These are phyloP conservation scores for Silene uniflora DNA, from an alignment of 148 eudicot species.

Conservation along the genomic window DNA sequence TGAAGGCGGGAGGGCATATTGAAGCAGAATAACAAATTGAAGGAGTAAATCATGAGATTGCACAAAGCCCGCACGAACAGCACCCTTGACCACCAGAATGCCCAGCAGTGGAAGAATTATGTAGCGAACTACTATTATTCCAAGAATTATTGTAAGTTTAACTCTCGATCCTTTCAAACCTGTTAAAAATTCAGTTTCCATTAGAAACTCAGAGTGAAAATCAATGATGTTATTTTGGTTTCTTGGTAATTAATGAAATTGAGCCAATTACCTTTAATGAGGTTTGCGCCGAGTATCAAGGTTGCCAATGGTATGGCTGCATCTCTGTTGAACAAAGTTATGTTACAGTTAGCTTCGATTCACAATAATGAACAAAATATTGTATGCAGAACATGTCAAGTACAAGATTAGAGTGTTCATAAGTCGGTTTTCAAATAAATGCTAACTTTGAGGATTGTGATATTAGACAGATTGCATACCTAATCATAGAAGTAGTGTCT, in stretches of 20 bases:
- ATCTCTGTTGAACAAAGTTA: constrained; percentile 33
- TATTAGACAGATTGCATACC: constrained; percentile 13
- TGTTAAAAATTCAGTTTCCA: constrained; percentile 16
- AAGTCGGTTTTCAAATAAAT: not conserved
- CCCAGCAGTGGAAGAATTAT: constrained; percentile 63
- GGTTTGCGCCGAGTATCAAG: constrained; percentile 76
- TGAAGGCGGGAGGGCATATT: constrained; percentile 64
- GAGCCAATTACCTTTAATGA: constrained; percentile 50
- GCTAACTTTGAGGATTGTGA: not conserved
- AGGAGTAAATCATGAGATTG: constrained; percentile 47
- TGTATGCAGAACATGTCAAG: not conserved
- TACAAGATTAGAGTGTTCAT: not conserved
- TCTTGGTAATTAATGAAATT: not conserved
- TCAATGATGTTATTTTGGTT: not conserved
- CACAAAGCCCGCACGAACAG: constrained; percentile 46
- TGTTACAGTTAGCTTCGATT: not conserved
- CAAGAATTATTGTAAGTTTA: constrained; percentile 34
- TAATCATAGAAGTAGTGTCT: constrained; percentile 21
- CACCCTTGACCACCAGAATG: constrained; percentile 49
- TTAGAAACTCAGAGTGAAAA: not conserved
- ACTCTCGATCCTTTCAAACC: constrained; percentile 55
- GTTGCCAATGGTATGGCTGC: constrained; percentile 68
- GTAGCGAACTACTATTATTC: constrained; percentile 53
- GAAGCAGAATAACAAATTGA: constrained; percentile 70
- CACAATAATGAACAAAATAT: not conserved